Percentiles rank a stretch among this genome's conserved stretches.
These are phyloP conservation scores for Bipolaris sorokiniana DNA, from an alignment of 2,329 filamentous ascomycete genomes.

Conservation along the genomic window DNA sequence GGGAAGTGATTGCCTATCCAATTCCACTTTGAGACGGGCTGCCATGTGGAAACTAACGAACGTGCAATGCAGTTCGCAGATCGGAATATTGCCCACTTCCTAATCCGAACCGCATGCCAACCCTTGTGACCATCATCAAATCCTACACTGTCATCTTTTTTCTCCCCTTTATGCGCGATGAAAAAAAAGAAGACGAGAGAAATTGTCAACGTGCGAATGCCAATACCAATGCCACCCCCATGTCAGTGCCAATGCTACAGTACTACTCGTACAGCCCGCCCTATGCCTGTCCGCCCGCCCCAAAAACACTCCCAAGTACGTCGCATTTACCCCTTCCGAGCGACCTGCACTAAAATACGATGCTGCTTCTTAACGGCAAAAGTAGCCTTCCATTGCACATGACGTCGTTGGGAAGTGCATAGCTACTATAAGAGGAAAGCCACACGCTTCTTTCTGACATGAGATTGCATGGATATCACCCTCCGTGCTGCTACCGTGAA, in stretches of 20 bases:
- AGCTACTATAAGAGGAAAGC: conserved; percentile 16
- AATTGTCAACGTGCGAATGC: conserved; percentile 7
- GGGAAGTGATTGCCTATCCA: neutral
- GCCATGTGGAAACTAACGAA: conserved; percentile 10
- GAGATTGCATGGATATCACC: conserved; percentile 16
- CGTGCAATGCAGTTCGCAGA: conserved; percentile 12
- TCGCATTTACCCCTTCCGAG: conserved; percentile 9
- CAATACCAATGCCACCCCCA: conserved; percentile 7
- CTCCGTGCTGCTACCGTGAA: neutral
- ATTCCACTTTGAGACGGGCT: conserved; percentile 3
- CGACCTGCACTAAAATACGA: neutral
- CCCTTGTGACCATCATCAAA: neutral
- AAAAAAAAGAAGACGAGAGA: neutral
- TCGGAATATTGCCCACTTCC: conserved; percentile 10
- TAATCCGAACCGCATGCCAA: neutral
- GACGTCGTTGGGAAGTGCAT: conserved; percentile 7
- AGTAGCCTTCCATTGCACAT: conserved; percentile 7
- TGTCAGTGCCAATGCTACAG: neutral
- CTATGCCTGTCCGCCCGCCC: neutral
- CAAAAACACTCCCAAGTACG: conserved; percentile 5
- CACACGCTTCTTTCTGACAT: conserved; percentile 22
- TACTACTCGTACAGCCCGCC: neutral
- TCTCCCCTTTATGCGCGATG: conserved; percentile 15
- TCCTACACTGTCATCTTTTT: conserved; percentile 3
- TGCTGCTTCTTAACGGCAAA: neutral